These are phyloP conservation scores for Colletotrichum destructivum DNA, from an alignment of 2,329 filamentous ascomycete genomes.

Conservation along the genomic window DNA sequence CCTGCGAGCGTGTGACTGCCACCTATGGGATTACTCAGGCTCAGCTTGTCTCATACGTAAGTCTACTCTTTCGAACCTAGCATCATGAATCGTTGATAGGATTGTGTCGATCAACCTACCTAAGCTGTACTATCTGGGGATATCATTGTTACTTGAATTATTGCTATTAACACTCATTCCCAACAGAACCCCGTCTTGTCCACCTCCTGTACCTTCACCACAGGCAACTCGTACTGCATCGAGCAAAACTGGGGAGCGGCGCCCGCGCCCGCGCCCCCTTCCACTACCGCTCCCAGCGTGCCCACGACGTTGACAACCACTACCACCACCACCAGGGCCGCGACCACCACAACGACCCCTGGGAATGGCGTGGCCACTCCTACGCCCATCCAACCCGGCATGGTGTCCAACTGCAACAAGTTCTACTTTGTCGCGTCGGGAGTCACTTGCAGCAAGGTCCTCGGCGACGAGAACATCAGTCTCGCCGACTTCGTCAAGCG, in stretches of 20 bases:
- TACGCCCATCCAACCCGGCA: conserved; percentile 34
- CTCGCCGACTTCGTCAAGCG: conserved; percentile 46
- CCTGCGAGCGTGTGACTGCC: background rate
- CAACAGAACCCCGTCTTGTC: background rate
- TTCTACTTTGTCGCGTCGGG: conserved; percentile 34
- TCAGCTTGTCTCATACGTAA: conserved; percentile 9
- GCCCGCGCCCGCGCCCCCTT: background rate
- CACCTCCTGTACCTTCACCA: background rate
- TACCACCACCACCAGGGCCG: no score
- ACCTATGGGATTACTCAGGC: background rate
- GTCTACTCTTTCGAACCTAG: no score
- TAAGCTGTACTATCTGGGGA: no score
- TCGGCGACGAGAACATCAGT: conserved; percentile 44
- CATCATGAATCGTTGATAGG: no score
- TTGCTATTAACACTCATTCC: no score
- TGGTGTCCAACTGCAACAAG: conserved; percentile 41
- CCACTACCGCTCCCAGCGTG: background rate
- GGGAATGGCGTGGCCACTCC: conserved; percentile 40
- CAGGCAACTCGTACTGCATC: conserved; percentile 9
- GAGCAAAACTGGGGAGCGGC: background rate
- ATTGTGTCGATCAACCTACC: no score
- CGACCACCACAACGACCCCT: conserved; percentile 20
- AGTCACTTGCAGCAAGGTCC: conserved; percentile 42
- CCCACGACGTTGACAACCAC: conserved; percentile 2
- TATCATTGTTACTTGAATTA: no score